Conservation (phyloP, 2,329 filamentous ascomycete species). For the Xylaria sp. region DNA sequence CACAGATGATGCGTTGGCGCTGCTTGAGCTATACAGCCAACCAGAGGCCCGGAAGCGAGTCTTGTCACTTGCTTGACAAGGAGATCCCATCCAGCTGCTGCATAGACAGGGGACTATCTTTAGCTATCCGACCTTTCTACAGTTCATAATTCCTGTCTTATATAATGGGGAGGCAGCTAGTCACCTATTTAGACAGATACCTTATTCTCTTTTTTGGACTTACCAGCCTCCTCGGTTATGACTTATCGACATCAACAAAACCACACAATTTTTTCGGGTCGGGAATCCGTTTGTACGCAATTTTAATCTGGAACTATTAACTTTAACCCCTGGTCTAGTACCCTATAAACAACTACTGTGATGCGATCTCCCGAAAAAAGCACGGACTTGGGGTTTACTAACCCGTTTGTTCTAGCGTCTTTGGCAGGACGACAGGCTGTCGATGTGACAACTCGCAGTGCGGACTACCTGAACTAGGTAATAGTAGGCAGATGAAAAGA, state of each 20-base stretch:
- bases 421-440: conserved; percentile 43
- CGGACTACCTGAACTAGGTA: too few species aligned
- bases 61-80: conserved; percentile 35
- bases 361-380: conserved; percentile 13
- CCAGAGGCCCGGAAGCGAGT: conserved; percentile 31
- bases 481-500: conserved; percentile 45
- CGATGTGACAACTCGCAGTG: not conserved
- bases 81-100: conserved; percentile 31
- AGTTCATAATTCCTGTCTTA: not conserved
- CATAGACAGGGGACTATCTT: conserved; percentile 27
- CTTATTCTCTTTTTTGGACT: not conserved
- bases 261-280: not conserved
- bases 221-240: conserved; percentile 31
- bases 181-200: conserved; percentile 1
- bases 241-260: not conserved
- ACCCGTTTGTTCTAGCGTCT: conserved; percentile 38
- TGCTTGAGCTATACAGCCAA: conserved; percentile 44
- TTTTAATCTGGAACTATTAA: conserved; percentile 28
- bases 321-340: conserved; percentile 22
- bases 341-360: conserved; percentile 10
- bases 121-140: not conserved
- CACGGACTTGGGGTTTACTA: conserved; percentile 1
- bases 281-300: conserved; percentile 16
- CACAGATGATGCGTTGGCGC: conserved; percentile 48
- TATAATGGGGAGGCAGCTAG: not conserved